Evolutionary conservation across 306 rosid genomes (phyloP), one percentile per base, ranked within the genome.

Genomic region (Vigna unguiculata): DNA sequence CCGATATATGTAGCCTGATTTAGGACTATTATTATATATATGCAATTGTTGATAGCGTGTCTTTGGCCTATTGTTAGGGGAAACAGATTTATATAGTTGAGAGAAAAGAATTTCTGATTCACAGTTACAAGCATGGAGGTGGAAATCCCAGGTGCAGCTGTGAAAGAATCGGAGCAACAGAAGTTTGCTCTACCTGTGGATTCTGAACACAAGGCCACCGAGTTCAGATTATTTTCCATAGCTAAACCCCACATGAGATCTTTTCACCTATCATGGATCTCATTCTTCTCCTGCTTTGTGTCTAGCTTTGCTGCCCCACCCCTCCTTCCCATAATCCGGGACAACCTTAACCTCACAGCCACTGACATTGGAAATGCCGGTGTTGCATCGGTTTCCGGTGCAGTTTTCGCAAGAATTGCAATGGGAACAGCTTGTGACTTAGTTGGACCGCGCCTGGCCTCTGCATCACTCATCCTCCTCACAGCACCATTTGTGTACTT

Each of bases 351-450:
- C 63, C 90, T 94, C 53, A 90, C 97, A 9, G 89, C 96, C 28
- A 86, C 93, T 0, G 98, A 95, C 67, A 92, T 95, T 12, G 98
- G 98, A 67, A 95, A 94, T 75, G 98, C 98, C 0, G 98, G 98
- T 4, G 82, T 94, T 11, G 98, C 96, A 1, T 94, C 98, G 0
- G 97, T 91, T 10, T 87, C 98, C 0, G 96, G 97, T 2, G 96
- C 95, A 0, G 96, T 94, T 9, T 89, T 94, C 6, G 96, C 97
- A 1, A 75, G 97, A 40, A 13, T 94, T 25, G 91, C 85, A 62
- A 91, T 94, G 97, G 98, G 98, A 6, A 81, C 92, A 0, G 96
- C 98, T 22, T 94, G 97, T 52, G 98, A 94, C 74, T 60, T 94
- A 1, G 59, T 91, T 3, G 97, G 98, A 0, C 97, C 98, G 0